Conservation (phyloP, 495 filamentous ascomycete genomes). For the Trichoderma erinaceum region DNA sequence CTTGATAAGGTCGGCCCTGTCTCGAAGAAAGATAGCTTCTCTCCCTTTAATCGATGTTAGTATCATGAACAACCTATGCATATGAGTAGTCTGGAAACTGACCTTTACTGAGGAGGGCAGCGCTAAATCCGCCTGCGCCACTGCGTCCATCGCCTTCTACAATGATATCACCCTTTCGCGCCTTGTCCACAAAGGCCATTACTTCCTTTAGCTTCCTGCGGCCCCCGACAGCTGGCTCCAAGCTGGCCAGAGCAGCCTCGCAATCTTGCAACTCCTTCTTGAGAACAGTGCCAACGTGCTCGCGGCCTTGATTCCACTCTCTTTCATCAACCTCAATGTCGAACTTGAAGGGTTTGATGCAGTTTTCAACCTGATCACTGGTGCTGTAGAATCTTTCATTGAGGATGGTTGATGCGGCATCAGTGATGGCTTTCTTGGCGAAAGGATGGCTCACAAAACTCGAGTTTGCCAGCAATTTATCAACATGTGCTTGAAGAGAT, state of each 20-base stretch:
- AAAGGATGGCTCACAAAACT: slow-evolving; percentile 88
- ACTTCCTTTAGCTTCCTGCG: slow-evolving; percentile 83
- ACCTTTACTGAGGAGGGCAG: slow-evolving; percentile 76
- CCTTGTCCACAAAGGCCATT: slow-evolving; percentile 81
- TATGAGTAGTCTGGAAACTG: slow-evolving; percentile 21
- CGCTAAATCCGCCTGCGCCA: slow-evolving; percentile 88
- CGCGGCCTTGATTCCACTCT: slow-evolving; percentile 80
- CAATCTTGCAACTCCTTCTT: slow-evolving; percentile 80
- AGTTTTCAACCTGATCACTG: slow-evolving; percentile 97
- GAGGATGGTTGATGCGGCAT: slow-evolving; percentile 79
- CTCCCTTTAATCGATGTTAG: slow-evolving; percentile 50
- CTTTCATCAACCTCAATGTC: slow-evolving; percentile 88
- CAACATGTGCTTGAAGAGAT: slow-evolving; percentile 79
- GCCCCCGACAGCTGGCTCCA: slow-evolving; percentile 72
- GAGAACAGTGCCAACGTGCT: slow-evolving; percentile 68
- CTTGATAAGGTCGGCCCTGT: slow-evolving; percentile 80
- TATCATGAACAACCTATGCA: slow-evolving; percentile 1
- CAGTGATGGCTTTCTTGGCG: slow-evolving; percentile 81
- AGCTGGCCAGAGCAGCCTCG: slow-evolving; percentile 65
- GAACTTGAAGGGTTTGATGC: slow-evolving; percentile 97
- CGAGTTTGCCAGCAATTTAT: slow-evolving; percentile 66
- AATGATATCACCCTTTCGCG: slow-evolving; percentile 73
- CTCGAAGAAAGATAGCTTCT: slow-evolving; percentile 87
- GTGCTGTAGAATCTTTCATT: slow-evolving; percentile 95
- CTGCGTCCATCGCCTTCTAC: slow-evolving; percentile 75